phyloP scores from a whole-genome alignment of 768 basidiomycete genomes.

The Lentinus brumalis region DNA sequence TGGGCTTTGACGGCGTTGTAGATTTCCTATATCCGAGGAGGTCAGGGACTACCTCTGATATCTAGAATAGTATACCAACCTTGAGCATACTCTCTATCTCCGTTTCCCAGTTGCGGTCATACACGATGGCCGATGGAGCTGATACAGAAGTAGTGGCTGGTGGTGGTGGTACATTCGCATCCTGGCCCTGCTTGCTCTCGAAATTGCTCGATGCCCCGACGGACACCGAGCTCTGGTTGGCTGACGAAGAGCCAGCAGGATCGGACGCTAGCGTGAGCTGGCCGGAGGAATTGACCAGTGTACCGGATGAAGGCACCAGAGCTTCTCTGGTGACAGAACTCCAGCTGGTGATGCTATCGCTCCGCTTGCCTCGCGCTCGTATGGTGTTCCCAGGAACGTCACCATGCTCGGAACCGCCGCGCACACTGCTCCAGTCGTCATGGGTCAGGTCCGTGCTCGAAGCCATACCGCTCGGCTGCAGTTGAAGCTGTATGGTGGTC shows the following conservation, averaged over 20 bases:
- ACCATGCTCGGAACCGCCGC: constrained; percentile 62
- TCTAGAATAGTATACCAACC: constrained; percentile 42
- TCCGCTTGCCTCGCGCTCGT: constrained; percentile 63
- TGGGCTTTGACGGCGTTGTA: constrained; percentile 89
- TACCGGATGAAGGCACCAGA: constrained; percentile 39
- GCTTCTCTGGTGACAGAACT: constrained; percentile 72
- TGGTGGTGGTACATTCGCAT: constrained; percentile 37
- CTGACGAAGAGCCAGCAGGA: constrained; percentile 35
- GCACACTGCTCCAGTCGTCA: constrained; percentile 68
- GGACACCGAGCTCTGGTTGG: constrained; percentile 67
- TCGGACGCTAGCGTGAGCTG: constrained; percentile 26
- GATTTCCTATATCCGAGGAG: constrained; percentile 68
- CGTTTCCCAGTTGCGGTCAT: constrained; percentile 75
- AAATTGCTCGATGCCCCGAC: constrained; percentile 52
- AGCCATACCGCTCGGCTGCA: constrained; percentile 54
- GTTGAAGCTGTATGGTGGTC: constrained; percentile 78
- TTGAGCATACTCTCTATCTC: constrained; percentile 89
- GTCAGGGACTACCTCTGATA: background rate
- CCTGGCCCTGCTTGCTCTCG: constrained; percentile 28
- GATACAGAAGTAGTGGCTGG: constrained; percentile 16
- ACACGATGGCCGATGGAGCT: constrained; percentile 30
- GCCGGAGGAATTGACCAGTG: constrained; percentile 28
- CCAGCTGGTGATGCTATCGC: constrained; percentile 85
- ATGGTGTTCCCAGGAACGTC: constrained; percentile 37
- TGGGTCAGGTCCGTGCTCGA: constrained; percentile 65